Base-by-base conservation (phyloP, 495 filamentous ascomycete species). In the Aspergillus haitiensis region DNA sequence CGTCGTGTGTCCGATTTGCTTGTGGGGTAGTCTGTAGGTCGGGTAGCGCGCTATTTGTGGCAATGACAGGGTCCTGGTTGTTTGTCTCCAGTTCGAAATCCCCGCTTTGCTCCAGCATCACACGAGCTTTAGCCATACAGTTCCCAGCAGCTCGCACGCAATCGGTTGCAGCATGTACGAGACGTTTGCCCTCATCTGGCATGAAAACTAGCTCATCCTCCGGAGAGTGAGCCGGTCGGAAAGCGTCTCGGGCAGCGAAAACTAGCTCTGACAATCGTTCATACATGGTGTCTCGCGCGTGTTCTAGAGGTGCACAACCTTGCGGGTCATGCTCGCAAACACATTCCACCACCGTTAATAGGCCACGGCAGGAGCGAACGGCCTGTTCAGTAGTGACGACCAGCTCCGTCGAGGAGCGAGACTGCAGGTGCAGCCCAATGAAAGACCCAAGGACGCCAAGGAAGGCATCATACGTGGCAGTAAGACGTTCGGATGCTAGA, bases 61-160 rank as follows among this genome's bases (percentile, higher is more conserved):
- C 37, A n/a, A 57, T 27, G 9, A 57, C 48, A n/a, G 58, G 36
- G 44, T 85, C 78, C 52, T 86, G 72, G 1, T 74, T 77, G n/a
- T 82, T 65, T 13, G 81, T 67, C 46, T 91, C 87, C 55, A 96
- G 83, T 68, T 97, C 92, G 66, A 99, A 96, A 72, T 99, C 94
- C 21, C 94, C 95, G 61, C 94, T 91, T 50, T 88, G 81, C 73
- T 96, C 92, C 58, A 99, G 87, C 39, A 97, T 87, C 72, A 84
- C 78, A 64, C 88, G 91, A 27, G 92, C 87, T 71, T 92, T 92
- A 6, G 87, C 86, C 18, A 95, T 86, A 70, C 94, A 97, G 64
- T 96, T 93, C 13, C 93, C 93, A 52, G 92, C 91, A 35, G 89
- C 86, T 57, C 91, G 86, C 39, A 98, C 93, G 73, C 94, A 98